These are phyloP conservation scores for Amylostereum areolatum DNA, from an alignment of 1,284 basidiomycete species.

Conservation along the genomic window DNA sequence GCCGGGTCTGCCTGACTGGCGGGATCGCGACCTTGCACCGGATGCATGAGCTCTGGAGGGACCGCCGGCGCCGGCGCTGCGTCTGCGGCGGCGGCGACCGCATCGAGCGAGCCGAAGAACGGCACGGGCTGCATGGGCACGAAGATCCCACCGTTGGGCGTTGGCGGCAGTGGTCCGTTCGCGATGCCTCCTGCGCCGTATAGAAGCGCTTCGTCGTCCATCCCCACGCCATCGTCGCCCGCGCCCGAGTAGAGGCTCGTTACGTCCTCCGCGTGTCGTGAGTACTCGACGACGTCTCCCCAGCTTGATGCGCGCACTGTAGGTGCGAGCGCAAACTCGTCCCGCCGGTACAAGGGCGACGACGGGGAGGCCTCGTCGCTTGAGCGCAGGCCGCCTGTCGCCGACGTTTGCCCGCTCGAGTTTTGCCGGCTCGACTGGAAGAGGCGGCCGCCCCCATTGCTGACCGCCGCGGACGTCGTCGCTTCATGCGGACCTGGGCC, in stretches of 20 bases:
- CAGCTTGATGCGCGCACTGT: constrained; percentile 61
- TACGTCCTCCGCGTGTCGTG: constrained; percentile 36
- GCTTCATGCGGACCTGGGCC: too few relatives aligned
- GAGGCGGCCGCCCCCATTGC: too few relatives aligned
- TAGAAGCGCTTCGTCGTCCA: constrained; percentile 41
- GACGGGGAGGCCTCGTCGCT: constrained; percentile 5
- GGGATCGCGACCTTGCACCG: constrained; percentile 14
- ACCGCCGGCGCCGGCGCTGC: constrained; percentile 20
- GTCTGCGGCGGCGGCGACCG: constrained; percentile 20
- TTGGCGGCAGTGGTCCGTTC: constrained; percentile 27
- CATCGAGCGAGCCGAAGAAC: background rate
- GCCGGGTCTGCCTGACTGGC: constrained; percentile 19
- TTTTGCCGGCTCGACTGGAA: constrained; percentile 2
- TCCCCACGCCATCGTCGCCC: constrained; percentile 27
- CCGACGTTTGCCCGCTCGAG: constrained; percentile 3
- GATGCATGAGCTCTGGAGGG: constrained; percentile 15
- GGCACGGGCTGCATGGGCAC: background rate
- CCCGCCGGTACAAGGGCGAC: constrained; percentile 12
- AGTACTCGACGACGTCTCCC: constrained; percentile 43
- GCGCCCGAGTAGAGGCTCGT: constrained; percentile 48
- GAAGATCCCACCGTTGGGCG: background rate
- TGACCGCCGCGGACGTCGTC: too few relatives aligned
- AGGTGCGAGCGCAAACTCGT: constrained; percentile 28
- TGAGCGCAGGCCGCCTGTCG: background rate
- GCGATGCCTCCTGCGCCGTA: constrained; percentile 49